Evolutionary conservation across 768 basidiomycete genomes (phyloP), one percentile per base, ranked within the genome.

Genomic region (Mycena rosella): DNA sequence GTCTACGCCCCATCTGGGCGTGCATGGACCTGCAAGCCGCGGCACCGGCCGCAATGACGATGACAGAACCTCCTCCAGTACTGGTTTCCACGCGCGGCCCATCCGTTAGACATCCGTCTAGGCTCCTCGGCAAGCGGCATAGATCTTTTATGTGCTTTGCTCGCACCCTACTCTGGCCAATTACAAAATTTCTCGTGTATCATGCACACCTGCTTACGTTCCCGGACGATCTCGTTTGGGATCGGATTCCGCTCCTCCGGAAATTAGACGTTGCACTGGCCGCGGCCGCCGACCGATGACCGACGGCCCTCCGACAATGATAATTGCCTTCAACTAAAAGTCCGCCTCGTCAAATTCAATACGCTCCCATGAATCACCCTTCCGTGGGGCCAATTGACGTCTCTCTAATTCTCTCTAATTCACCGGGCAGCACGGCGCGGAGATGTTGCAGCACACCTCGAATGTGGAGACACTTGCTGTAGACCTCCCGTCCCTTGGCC

Each of bases 361-460:
- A 51, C 60, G 1, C 26, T 51, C 14, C 15, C 40, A 5, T 58
- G 30, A 29, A 45, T 68, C 9, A 17, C 60, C 18, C 34, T 68
- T 18, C 67, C 67, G 1, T 68, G 67, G 67, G 40, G 22, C 18
- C 67, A 68, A 49, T 36, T 68, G 8, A 62, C 55, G 0, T 9
- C 36, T 15, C 45, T 68, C 29, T n/a, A n/a, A n/a, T n/a, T n/a
- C n/a, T n/a, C n/a, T n/a, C n/a, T n/a, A 32, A 57, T 26, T 40
- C 52, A 20, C 11, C 18, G 17, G 22, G 24, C 5, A 24, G 18
- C 30, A 26, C 36, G 10, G 54, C 14, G 17, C 63, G 1, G 24
- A 47, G 17, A 36, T 68, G 5, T 24, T 68, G 0, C 17, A 51
- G 13, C 32, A 38, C 30, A 63, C 67, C 1, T 30, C 53, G 2